These are phyloP conservation scores for Umbelopsis sp. DNA, from an alignment of 192 early-diverging fungal genomes.

Conservation along the genomic window DNA sequence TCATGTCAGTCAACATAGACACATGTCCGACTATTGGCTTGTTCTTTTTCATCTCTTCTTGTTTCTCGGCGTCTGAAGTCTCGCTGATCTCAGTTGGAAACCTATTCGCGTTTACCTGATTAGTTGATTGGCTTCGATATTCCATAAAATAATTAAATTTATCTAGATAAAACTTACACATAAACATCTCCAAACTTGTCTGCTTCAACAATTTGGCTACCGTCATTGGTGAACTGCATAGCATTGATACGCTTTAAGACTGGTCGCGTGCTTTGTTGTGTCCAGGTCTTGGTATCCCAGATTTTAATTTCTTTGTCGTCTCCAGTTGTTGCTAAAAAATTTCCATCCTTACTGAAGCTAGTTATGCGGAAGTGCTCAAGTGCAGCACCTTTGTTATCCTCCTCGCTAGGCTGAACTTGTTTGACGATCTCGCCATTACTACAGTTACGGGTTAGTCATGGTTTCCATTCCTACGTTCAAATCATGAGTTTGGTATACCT, in stretches of 20 bases:
- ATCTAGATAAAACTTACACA: conserved; percentile 46
- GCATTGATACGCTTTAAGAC: conserved; percentile 76
- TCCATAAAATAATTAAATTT: not conserved
- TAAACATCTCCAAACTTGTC: conserved; percentile 98
- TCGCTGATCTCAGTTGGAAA: conserved; percentile 25
- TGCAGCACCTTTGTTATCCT: conserved; percentile 29
- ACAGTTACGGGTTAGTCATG: not conserved
- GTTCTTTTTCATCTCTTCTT: conserved; percentile 25
- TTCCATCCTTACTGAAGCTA: conserved; percentile 59
- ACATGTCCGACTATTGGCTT: conserved; percentile 84
- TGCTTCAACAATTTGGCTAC: conserved; percentile 66
- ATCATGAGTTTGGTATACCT: conserved; percentile 35
- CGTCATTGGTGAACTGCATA: conserved; percentile 67
- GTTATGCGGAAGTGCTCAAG: conserved; percentile 48
- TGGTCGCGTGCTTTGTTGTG: conserved; percentile 45
- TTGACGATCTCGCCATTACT: conserved; percentile 35
- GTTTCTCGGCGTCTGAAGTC: conserved; percentile 35
- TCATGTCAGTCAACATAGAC: conserved; percentile 90
- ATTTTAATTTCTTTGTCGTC: conserved; percentile 70
- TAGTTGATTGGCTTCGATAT: not conserved
- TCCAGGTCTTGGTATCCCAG: conserved; percentile 67
- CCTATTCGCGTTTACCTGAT: not conserved
- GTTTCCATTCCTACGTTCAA: not conserved
- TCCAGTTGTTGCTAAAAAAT: conserved; percentile 60
- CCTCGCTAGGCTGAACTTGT: conserved; percentile 27